Base-by-base conservation (phyloP, 2,329 filamentous ascomycete species). In the Pochonia chlamydosporia region DNA sequence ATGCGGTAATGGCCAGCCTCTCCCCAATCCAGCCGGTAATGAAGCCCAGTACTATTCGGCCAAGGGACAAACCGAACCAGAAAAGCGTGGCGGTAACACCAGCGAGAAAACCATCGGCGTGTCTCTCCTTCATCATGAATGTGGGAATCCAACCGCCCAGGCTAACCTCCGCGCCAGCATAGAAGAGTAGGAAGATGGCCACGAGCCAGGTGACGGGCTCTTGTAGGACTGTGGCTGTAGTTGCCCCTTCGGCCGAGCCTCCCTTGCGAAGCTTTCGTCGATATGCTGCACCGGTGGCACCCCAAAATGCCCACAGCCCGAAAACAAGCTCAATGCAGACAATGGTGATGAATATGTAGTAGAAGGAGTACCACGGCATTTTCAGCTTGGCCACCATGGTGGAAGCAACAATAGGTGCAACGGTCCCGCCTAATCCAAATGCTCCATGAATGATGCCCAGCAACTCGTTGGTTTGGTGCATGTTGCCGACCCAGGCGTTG, bases 101-200 rank as follows among this genome's bases (percentile, higher is more conserved):
- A 28, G 85, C 83, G 2, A 82, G 75, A 58, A 93, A 92, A 0
- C 81, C 70, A 21, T 72, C 75, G 3, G 83, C 87, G 31, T 84
- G 64, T 13, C 90, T 79, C 21, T 90, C 82, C 18, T 78, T 72
- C n/a, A 91, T 81, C 87, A 95, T 95, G 62, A 95, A 95, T 1
- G 84, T 84, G 42, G 89, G 84, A 52, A 95, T 84, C 88, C 88
- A 93, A 14, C 88, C 69, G 9, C 85, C 84, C 3, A 90, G 70
- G 1, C 80, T 81, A 50, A 89, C 85, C 65, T 95, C 89, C 5
- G 80, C 76, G 4, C 89, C 89, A 1, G 92, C 84, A 58, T 95
- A 95, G 8, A 81, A 80, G 4, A 95, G 75, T 13, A 95, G 69
- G 61, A 95, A 95, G 2, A 85, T 50, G 3, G 87, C 76, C 37